These are phyloP conservation scores for Podospora sp. DNA, from an alignment of 495 filamentous ascomycete species.

Conservation along the genomic window DNA sequence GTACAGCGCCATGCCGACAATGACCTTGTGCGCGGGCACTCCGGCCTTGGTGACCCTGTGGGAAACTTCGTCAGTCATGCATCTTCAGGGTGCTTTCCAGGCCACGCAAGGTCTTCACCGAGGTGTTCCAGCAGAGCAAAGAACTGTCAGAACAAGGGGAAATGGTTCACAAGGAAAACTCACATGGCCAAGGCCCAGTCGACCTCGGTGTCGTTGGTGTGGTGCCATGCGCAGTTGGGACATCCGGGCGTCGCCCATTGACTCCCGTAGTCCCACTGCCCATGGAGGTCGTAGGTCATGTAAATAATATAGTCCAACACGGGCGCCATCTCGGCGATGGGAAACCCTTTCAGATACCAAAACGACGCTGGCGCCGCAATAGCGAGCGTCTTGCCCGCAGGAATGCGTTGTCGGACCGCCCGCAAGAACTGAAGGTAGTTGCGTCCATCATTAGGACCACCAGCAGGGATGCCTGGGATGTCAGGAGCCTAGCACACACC, in stretches of 20 bases:
- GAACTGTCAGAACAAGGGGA: too few species aligned
- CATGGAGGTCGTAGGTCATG: slow-evolving; percentile 37
- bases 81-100: too few species aligned
- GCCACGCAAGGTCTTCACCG: too few species aligned
- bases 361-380: slow-evolving; percentile 33
- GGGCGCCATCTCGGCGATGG: slow-evolving; percentile 27
- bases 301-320: slow-evolving; percentile 36
- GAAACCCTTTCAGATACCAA: slow-evolving; percentile 22
- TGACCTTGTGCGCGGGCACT: too few species aligned
- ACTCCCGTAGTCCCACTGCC: slow-evolving; percentile 26
- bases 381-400: slow-evolving; percentile 27
- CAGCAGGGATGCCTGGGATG: slow-evolving; percentile 32
- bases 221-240: not conserved
- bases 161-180: too few species aligned
- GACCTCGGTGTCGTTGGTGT: too few species aligned
- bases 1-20: too few species aligned
- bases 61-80: too few species aligned
- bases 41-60: too few species aligned
- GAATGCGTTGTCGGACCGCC: slow-evolving; percentile 19
- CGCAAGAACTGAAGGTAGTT: slow-evolving; percentile 30
- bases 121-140: too few species aligned
- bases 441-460: slow-evolving; percentile 22
- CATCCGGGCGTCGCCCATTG: slow-evolving; percentile 33
- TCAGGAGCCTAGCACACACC: slow-evolving; percentile 41
- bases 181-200: too few species aligned